Base-by-base conservation (phyloP, 2,329 filamentous ascomycete species). In the Aspergillus sp. region DNA sequence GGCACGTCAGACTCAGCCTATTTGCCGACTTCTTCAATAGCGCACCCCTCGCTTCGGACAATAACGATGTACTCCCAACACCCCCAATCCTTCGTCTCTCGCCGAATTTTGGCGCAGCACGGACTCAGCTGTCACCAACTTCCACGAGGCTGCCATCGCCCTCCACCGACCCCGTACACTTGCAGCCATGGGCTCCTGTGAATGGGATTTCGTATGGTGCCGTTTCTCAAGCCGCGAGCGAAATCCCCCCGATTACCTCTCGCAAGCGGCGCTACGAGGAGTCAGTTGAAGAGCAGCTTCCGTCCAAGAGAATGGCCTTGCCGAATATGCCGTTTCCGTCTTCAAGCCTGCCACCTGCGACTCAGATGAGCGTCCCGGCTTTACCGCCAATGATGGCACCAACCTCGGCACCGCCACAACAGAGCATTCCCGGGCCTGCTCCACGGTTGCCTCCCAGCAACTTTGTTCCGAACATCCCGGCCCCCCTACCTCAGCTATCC, bases 21-120 rank as follows among this genome's bases (percentile, higher is more conserved):
- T 97, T 97, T 71, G 87, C 88, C 63, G 86, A 88, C 52, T 97
- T 92, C 76, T 92, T 91, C 76, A 87, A 93, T 65, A 84, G 84
- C 58, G 90, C 90, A 31, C 83, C 82, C 15, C 76, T 76, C 53
- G 69, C 78, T 45, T 74, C 79, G 6, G 66, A 77, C 40, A 69
- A 80, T 59, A 71, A 62, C 31, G 66, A 71, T n/a, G 68, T 69
- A 62, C 68, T 40, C 41, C 69, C 51, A 37, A 63, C 64, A 12
- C 66, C 66, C 14, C 66, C 72, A 6, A 64, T 65, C 49, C 63
- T 71, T 52, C 70, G 64, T 17, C 59, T 73, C 46, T 76, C 76
- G 52, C 72, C 76, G 44, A 77, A 61, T 62, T 64, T 67, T 62
- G 68, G 70, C 57, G 69, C 70, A 68, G 64, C 68, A 9, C 66